Evolutionary conservation across 805 yeast species (phyloP).

Genomic region (Tetrapisispora nanseiensis): DNA sequence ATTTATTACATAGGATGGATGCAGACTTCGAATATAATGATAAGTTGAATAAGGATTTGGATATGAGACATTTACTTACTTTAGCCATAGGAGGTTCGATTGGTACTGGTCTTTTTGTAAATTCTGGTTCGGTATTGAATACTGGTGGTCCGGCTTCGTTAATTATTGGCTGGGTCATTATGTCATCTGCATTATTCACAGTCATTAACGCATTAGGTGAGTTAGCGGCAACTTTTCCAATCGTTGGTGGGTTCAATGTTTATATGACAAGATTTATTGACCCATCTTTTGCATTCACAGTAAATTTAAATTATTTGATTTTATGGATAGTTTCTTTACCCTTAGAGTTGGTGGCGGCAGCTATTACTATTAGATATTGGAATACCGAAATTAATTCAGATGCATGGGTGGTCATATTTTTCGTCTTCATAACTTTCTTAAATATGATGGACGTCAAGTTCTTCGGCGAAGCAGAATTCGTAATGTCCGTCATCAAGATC

Average conservation of each 20-base stretch:
- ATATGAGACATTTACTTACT: conserved; percentile 45
- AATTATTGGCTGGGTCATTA: conserved; percentile 44
- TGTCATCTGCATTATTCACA: conserved; percentile 50
- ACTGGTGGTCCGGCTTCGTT: conserved; percentile 60
- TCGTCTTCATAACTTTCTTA: conserved; percentile 36
- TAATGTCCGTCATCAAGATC: conserved; percentile 41
- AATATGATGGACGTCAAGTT: conserved; percentile 45
- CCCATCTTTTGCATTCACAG: conserved; percentile 47
- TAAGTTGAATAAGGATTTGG: conserved; percentile 3
- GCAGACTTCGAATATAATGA: not conserved
- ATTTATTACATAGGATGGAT: not conserved
- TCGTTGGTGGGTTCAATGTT: conserved; percentile 44
- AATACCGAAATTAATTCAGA: conserved; percentile 39
- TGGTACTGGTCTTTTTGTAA: conserved; percentile 62
- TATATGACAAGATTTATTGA: conserved; percentile 44
- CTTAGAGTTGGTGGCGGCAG: conserved; percentile 49
- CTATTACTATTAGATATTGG: conserved; percentile 52
- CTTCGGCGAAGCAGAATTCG: conserved; percentile 49
- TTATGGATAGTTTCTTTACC: conserved; percentile 51
- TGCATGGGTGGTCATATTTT: conserved; percentile 52
- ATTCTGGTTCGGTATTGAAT: conserved; percentile 48
- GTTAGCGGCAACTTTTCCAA: conserved; percentile 43
- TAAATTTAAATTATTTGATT: conserved; percentile 44
- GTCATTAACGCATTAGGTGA: conserved; percentile 49
- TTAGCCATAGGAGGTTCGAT: conserved; percentile 61